Evolutionary conservation across 2,329 filamentous ascomycete genomes (phyloP).

Genomic region (Arthrobotrys entomopaga): DNA sequence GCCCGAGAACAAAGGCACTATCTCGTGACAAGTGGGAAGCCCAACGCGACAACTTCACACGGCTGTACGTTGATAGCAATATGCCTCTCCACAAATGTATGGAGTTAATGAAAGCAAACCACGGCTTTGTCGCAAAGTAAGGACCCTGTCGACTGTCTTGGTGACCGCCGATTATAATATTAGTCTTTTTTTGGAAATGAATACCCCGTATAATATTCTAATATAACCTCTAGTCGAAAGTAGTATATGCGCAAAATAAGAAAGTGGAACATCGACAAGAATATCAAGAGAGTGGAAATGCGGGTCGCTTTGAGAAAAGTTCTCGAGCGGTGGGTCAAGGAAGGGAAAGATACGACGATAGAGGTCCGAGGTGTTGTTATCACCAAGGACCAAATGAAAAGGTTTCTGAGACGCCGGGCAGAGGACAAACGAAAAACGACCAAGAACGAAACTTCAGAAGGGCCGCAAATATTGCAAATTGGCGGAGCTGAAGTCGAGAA

Average conservation of each 20-base stretch:
- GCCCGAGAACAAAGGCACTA: neutral
- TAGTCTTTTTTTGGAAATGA: neutral
- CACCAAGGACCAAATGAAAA: slow-evolving; percentile 5
- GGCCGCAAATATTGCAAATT: neutral
- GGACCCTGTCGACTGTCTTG: too few relatives aligned
- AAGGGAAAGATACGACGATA: slow-evolving; percentile 9
- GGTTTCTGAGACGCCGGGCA: slow-evolving; percentile 6
- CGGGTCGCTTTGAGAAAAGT: slow-evolving; percentile 16
- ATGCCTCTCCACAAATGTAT: slow-evolving; percentile 11
- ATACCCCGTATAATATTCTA: neutral
- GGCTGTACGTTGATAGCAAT: slow-evolving; percentile 3
- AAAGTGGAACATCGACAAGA: slow-evolving; percentile 18
- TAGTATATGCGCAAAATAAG: slow-evolving; percentile 13
- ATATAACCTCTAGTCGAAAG: neutral
- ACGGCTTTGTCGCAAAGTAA: slow-evolving; percentile 12
- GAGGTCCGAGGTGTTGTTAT: slow-evolving; percentile 15
- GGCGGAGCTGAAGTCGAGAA: neutral
- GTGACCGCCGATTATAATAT: too few relatives aligned
- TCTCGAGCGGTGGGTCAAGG: slow-evolving; percentile 1
- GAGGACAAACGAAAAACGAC: neutral
- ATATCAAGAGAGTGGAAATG: slow-evolving; percentile 11
- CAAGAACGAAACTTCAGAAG: neutral
- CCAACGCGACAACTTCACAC: slow-evolving; percentile 6
- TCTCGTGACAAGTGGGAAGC: neutral
- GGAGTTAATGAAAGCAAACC: neutral